A percentile compares a stretch with the other conserved stretches of the same genome.
Evolutionary conservation across 306 rosid genomes (phyloP).

Genomic region (Comarum palustre): DNA sequence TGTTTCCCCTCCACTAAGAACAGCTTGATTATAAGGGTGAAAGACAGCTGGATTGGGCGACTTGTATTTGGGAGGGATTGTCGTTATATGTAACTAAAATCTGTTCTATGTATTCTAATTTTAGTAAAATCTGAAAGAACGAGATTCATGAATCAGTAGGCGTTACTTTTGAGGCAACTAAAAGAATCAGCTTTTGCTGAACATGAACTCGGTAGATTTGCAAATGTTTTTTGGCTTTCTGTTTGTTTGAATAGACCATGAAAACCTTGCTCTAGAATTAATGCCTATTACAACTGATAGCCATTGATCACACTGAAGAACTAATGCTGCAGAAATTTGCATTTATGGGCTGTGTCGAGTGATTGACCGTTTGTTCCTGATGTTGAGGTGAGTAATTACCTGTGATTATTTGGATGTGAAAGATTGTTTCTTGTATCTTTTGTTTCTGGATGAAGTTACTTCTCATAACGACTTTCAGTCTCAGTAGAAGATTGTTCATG

Average conservation of each 20-base stretch:
- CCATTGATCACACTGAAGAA: not conserved
- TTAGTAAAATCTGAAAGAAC: conserved; percentile 8
- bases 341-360: not conserved
- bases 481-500: no score
- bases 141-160: conserved; percentile 4
- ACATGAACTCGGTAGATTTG: not conserved
- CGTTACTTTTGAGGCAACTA: conserved; percentile 17
- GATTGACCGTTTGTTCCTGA: not conserved
- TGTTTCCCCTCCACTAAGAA: conserved; percentile 96
- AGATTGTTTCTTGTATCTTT: no score
- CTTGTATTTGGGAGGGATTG: not conserved
- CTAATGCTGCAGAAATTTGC: not conserved
- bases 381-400: not conserved
- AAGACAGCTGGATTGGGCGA: conserved; percentile 54
- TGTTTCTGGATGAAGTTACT: no score
- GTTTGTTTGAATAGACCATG: not conserved
- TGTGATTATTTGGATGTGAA: no score
- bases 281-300: not conserved
- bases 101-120: conserved; percentile 6
- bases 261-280: not conserved
- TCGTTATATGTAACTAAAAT: conserved; percentile 1
- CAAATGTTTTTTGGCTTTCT: not conserved
- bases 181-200: not conserved
- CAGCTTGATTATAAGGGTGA: conserved; percentile 46
- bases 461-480: no score